phyloP scores from a whole-genome alignment of 805 yeast genomes.

The Spathaspora arborariae region DNA sequence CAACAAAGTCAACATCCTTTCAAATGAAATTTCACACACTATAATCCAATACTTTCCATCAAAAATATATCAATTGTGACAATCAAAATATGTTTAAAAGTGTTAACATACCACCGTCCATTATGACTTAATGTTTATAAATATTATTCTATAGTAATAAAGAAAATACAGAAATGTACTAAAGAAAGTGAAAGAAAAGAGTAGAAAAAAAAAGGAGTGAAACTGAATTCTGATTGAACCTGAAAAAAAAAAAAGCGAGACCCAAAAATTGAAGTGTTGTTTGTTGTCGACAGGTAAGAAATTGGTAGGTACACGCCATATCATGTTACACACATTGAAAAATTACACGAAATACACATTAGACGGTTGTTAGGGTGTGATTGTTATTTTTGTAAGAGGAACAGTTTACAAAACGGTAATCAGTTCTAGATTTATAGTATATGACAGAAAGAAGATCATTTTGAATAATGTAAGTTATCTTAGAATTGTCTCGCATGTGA shows the following conservation, averaged over 20 bases:
- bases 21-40: background rate
- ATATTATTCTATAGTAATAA: slow-evolving; percentile 2
- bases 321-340: background rate
- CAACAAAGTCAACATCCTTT: background rate
- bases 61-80: background rate
- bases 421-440: no score
- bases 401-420: no score
- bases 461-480: no score
- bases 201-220: slow-evolving; percentile 3
- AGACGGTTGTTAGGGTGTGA: no score
- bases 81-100: background rate
- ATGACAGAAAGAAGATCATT: no score
- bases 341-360: background rate
- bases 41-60: background rate
- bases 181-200: slow-evolving; percentile 3
- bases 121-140: slow-evolving; percentile 26
- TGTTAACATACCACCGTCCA: slow-evolving; percentile 58
- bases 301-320: slow-evolving; percentile 1
- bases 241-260: background rate
- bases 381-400: no score
- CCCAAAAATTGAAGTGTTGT: background rate
- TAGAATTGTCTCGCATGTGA: no score
- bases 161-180: background rate
- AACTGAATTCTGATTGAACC: slow-evolving; percentile 1
- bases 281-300: background rate